Evolutionary conservation across 257 asterid species (phyloP), one percentile per base, ranked within the genome.

Genomic region (Ehretia macrophylla): DNA sequence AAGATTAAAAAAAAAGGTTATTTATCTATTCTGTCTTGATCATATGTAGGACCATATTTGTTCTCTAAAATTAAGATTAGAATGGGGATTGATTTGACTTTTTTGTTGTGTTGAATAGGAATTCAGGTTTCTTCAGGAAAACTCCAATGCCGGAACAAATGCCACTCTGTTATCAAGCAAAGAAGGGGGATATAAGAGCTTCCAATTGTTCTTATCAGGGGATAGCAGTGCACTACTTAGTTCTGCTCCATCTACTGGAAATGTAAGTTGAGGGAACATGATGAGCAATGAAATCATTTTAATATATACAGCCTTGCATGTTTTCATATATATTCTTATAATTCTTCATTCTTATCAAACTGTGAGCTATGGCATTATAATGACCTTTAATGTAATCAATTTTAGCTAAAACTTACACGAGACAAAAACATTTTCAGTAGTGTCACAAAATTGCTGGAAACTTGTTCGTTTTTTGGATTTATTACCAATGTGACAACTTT

Each of bases 191-290:
- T 82, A 76, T 58, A 56, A 67, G 65, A 74, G 74, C 68, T 73
- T 80, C 66, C 83, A 69, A 57, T 71, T 87, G 57, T 73, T 72
- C 32, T 51, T 84, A 65, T 82, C 94, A 1, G 88, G 81, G 55
- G 69, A 82, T 54, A 84, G 75, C 32, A 69, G 78, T 69, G 68
- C 88, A 44, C 68, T 84, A 44, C 70, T 72, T 17, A 80, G 82
- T 62, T 76, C 55, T 59, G 68, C 78, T 67, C 81, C 71, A 45
- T 73, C 85, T 38, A 63, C 69, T 67, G 69, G 74, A 19, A 68
- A 76, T 60, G 95, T 87, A 82, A 72, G 83, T 76, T 0, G 10
- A 18, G 1, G 17, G n/a, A 19, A 40, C 11, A 35, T 37, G 47
- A 32, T 39, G 11, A 38, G 12, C 47, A 8, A 9, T 13, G 12